Conservation (phyloP, 2,329 filamentous ascomycete species). For the Mycocentrospora acerina region DNA sequence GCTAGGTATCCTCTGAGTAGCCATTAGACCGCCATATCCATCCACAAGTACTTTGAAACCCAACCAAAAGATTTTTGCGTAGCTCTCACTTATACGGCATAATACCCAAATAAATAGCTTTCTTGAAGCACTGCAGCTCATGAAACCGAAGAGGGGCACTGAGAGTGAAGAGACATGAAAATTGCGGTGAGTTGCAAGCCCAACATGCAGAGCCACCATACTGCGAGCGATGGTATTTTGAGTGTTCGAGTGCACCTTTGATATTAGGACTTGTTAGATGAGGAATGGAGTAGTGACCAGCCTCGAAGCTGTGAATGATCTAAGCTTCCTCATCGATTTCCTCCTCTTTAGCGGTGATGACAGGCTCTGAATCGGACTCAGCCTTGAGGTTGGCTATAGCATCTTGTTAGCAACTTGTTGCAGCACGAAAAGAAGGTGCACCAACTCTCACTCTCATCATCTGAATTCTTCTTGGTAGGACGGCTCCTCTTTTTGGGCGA, state of each 20-base stretch:
- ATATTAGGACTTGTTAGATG: background rate
- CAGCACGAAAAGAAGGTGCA: background rate
- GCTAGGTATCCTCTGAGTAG: no score
- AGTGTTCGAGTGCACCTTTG: background rate
- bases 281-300: background rate
- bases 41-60: no score
- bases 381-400: conserved; percentile 8
- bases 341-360: conserved; percentile 3
- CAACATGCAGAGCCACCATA: background rate
- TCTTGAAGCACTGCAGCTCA: no score
- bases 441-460: conserved; percentile 21
- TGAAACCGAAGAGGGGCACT: no score
- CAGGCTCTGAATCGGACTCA: conserved; percentile 5
- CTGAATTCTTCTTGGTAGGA: conserved; percentile 20
- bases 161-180: no score
- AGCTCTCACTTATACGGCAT: no score
- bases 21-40: no score
- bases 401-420: conserved; percentile 1
- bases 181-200: no score
- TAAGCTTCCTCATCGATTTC: conserved; percentile 16
- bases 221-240: background rate
- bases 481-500: conserved; percentile 38
- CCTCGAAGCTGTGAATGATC: background rate
- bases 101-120: no score
- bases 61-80: no score